These are phyloP conservation scores for Suillus variegatus DNA, from an alignment of 768 basidiomycete genomes.

Conservation along the genomic window DNA sequence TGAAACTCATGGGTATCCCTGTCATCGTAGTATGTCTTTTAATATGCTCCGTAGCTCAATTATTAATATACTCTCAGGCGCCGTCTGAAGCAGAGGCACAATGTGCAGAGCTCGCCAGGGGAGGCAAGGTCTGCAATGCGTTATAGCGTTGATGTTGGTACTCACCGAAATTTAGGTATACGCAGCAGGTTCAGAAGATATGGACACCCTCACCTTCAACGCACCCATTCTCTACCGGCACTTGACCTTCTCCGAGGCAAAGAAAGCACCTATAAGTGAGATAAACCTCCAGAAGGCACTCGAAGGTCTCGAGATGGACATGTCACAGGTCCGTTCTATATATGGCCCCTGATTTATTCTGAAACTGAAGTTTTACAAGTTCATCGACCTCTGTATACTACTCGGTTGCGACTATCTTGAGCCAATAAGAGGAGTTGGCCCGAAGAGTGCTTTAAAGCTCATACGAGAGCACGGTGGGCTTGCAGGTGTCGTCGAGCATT, in stretches of 20 bases:
- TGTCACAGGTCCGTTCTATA: conserved; percentile 69
- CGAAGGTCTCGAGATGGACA: conserved; percentile 88
- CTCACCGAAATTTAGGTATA: conserved; percentile 62
- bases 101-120: conserved; percentile 96
- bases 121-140: conserved; percentile 67
- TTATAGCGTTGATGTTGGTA: neutral
- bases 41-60: neutral
- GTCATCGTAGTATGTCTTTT: conserved; percentile 73
- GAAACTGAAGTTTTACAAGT: conserved; percentile 46
- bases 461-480: conserved; percentile 80
- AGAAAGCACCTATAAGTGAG: conserved; percentile 94
- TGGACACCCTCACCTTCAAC: conserved; percentile 98
- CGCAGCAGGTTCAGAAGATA: conserved; percentile 97
- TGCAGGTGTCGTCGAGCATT: conserved; percentile 69
- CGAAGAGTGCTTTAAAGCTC: conserved; percentile 93
- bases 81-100: conserved; percentile 99
- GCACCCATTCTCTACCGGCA: conserved; percentile 92
- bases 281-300: conserved; percentile 82
- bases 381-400: conserved; percentile 94
- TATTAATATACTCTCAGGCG: conserved; percentile 53
- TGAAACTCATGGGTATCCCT: conserved; percentile 96
- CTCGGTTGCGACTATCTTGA: conserved; percentile 99
- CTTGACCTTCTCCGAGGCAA: conserved; percentile 96
- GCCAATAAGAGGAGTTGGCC: conserved; percentile 96
- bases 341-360: neutral